Conservation (phyloP, 2,329 filamentous ascomycete genomes). For the Onygenales sp. region DNA sequence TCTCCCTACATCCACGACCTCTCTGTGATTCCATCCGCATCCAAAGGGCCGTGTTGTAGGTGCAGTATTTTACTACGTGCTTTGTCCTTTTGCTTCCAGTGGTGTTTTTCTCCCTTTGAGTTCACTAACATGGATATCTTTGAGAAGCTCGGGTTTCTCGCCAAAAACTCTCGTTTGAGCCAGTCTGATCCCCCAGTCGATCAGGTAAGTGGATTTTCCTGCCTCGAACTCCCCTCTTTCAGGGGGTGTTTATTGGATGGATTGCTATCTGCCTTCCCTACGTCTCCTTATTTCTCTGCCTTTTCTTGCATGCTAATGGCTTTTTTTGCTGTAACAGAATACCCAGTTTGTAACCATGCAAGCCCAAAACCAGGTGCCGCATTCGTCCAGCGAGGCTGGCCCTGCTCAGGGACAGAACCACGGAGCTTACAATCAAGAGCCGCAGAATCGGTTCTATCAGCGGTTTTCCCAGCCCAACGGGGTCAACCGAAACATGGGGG, state of each 20-base stretch:
- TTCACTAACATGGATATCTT: conserved; percentile 8
- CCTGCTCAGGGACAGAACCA: conserved; percentile 15
- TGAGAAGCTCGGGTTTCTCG: conserved; percentile 8
- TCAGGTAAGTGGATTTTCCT: not conserved
- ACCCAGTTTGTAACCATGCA: conserved; percentile 15
- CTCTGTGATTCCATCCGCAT: no score
- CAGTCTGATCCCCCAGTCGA: not conserved
- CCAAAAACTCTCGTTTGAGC: not conserved
- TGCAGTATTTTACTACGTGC: no score
- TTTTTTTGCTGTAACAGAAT: not conserved
- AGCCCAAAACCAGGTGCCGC: conserved; percentile 16
- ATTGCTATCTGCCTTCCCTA: not conserved
- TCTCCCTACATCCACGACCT: no score
- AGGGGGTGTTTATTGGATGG: not conserved
- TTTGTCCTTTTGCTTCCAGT: no score
- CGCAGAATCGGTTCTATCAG: conserved; percentile 17
- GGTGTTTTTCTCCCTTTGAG: not conserved
- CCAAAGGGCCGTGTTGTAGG: no score
- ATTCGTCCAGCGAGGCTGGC: conserved; percentile 16
- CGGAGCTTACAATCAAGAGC: conserved; percentile 16
- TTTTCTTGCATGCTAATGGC: not conserved
- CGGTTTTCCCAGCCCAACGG: conserved; percentile 12
- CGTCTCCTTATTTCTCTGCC: not conserved
- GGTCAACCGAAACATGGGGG: conserved; percentile 7
- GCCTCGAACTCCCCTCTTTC: not conserved